phyloP scores from a whole-genome alignment of 225 moss, liverwort and hornwort species.

The Straminergon stramineum region DNA sequence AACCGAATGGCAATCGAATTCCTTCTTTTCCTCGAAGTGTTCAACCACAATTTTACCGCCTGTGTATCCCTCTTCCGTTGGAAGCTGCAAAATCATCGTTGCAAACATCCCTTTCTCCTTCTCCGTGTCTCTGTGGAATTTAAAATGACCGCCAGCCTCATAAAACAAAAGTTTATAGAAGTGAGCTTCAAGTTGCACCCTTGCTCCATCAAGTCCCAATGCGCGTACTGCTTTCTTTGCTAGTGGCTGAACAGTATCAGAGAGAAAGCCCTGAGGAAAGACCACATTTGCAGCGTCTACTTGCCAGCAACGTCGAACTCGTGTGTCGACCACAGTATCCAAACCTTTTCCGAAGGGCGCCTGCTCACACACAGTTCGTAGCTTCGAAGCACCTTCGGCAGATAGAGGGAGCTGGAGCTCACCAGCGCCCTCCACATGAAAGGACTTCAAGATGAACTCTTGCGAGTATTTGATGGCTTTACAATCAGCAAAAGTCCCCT shows the following conservation, averaged over 20 bases:
- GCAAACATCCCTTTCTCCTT: slow-evolving; percentile 5
- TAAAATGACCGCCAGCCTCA: background rate
- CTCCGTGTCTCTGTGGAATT: slow-evolving; percentile 8
- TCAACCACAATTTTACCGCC: slow-evolving; percentile 8
- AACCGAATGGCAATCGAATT: background rate
- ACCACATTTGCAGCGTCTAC: slow-evolving; percentile 2
- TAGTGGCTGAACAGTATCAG: background rate
- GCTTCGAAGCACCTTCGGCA: background rate
- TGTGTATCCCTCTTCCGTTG: background rate
- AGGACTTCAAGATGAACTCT: background rate
- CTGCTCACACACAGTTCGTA: background rate
- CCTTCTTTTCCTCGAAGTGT: background rate
- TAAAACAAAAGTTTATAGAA: background rate
- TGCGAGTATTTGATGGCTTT: background rate
- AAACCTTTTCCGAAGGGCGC: background rate
- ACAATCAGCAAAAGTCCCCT: background rate
- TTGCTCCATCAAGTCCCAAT: background rate
- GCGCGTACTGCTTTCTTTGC: background rate
- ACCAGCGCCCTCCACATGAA: slow-evolving; percentile 15
- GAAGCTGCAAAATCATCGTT: slow-evolving; percentile 11
- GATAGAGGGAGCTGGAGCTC: slow-evolving; percentile 12
- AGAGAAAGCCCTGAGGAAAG: slow-evolving; percentile 7
- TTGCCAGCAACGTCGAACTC: background rate
- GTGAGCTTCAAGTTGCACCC: background rate
- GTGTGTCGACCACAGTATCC: background rate